Conservation (phyloP, 352 stramenopile species). For the Phytophthora quininea region DNA sequence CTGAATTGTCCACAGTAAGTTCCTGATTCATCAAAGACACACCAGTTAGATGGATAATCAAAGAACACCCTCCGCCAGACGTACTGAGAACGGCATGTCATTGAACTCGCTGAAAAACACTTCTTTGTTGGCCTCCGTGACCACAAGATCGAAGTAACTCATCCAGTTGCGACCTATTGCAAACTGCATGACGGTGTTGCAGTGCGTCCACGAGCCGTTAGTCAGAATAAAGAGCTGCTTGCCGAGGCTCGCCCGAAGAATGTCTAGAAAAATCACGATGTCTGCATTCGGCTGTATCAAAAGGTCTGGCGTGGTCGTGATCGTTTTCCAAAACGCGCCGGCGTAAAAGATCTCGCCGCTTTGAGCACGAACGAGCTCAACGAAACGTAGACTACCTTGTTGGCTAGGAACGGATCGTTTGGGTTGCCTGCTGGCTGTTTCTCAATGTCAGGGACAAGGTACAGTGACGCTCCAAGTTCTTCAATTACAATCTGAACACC, state of each 20-base stretch:
- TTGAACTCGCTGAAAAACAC: conserved; percentile 66
- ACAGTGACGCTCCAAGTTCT: conserved; percentile 46
- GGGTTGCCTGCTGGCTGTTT: conserved; percentile 37
- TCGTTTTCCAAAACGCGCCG: conserved; percentile 52
- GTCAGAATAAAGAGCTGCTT: conserved; percentile 61
- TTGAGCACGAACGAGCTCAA: conserved; percentile 48
- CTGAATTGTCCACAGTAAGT: conserved; percentile 5
- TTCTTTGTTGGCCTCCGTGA: conserved; percentile 58
- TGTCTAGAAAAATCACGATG: conserved; percentile 46
- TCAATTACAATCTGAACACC: conserved; percentile 41
- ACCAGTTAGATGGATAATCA: not conserved
- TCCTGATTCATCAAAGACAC: conserved; percentile 4
- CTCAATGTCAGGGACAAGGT: conserved; percentile 48
- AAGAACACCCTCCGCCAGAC: not conserved
- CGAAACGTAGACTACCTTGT: conserved; percentile 49
- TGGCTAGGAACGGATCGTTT: conserved; percentile 51
- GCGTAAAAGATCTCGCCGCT: conserved; percentile 53
- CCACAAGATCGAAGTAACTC: conserved; percentile 51
- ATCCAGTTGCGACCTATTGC: conserved; percentile 54
- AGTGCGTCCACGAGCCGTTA: conserved; percentile 59
- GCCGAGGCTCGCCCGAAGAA: conserved; percentile 28
- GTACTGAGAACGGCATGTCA: conserved; percentile 49
- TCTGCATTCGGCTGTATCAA: conserved; percentile 54
- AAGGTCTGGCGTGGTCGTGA: conserved; percentile 43
- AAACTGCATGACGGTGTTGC: conserved; percentile 60